Base-by-base conservation (phyloP, 2,329 filamentous ascomycete genomes). In the Alternaria consortialis region DNA sequence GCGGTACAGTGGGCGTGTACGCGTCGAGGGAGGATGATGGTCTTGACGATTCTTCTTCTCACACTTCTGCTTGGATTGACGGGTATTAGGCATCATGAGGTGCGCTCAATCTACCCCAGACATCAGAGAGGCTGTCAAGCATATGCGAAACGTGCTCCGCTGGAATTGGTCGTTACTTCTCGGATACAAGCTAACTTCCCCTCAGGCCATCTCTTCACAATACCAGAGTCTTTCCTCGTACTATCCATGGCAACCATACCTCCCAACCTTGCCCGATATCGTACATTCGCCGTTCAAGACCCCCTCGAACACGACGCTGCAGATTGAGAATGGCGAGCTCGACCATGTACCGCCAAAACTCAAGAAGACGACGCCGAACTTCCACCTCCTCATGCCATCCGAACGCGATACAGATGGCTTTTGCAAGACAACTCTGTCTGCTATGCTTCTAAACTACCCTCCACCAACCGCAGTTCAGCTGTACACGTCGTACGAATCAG, bases 381-480 rank as follows among this genome's bases (percentile, higher is more conserved):
- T 89, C 63, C 86, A 88, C 71, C 81, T 89, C 37, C 72, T 88
- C 29, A 79, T 88, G 48, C 83, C 84, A 6, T 80, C 84, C 6
- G 78, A 80, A 37, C 77, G 79, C n/a, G 80, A 80, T 42, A 83
- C 82, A 36, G 66, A 80, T 17, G 80, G 82, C n/a, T 80, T 88
- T 40, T 89, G 87, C 79, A 85, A 85, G 65, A 84, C 85, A 1
- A 70, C 87, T 12, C 77, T 87, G 12, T 87, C 86, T 2, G 83
- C 85, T 1, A 85, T 86, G 74, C 80, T 88, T n/a, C 77, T 88
- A 39, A 82, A 85, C 60, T 89, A 87, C 55, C 87, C 87, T 9
- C 83, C 86, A 13, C 84, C 86, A 7, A 86, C 84, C 1, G 70
- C 87, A 31, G 77, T 88, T 62, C 82, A 82, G 47, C 84, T 84